Percentiles rank a stretch among this genome's conserved stretches.
Conservation (phyloP, 2,329 filamentous ascomycete species). For the Rhynchosporium agropyri region DNA sequence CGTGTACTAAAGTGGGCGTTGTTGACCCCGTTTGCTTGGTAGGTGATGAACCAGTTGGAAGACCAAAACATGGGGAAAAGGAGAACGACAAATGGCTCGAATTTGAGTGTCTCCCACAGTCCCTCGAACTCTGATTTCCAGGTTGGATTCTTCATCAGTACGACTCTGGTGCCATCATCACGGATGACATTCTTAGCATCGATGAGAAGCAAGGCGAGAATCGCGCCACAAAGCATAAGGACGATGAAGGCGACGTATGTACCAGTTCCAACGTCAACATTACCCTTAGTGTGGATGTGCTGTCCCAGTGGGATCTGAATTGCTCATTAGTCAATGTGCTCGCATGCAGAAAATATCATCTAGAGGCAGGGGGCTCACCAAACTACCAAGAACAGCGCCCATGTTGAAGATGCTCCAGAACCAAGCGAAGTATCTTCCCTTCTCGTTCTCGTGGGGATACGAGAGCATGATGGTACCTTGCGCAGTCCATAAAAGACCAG, state of each 20-base stretch:
- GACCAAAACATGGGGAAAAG: slow-evolving; percentile 83
- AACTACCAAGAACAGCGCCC: slow-evolving; percentile 82
- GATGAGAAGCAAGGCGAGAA: slow-evolving; percentile 69
- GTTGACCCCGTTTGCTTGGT: slow-evolving; percentile 78
- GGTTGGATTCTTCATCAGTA: slow-evolving; percentile 88
- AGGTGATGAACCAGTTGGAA: slow-evolving; percentile 80
- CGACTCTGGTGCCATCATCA: slow-evolving; percentile 75
- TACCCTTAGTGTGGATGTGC: slow-evolving; percentile 62
- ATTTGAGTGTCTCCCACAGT: slow-evolving; percentile 70
- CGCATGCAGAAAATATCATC: not conserved
- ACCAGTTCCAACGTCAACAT: slow-evolving; percentile 64
- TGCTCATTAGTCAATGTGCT: slow-evolving; percentile 16
- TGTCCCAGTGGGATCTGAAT: slow-evolving; percentile 69
- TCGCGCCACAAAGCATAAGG: slow-evolving; percentile 74
- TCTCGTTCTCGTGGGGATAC: slow-evolving; percentile 78
- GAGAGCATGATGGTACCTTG: slow-evolving; percentile 89
- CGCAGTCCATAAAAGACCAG: slow-evolving; percentile 79
- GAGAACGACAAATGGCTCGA: slow-evolving; percentile 72
- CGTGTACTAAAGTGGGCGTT: slow-evolving; percentile 71
- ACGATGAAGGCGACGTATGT: slow-evolving; percentile 89
- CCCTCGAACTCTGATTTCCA: slow-evolving; percentile 80
- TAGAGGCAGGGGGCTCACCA: slow-evolving; percentile 46
- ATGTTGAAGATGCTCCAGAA: slow-evolving; percentile 97
- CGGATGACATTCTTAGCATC: slow-evolving; percentile 75
- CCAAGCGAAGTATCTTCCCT: slow-evolving; percentile 85